Percentiles rank a stretch among this genome's conserved stretches.
Evolutionary conservation across 805 yeast species (phyloP).

Genomic region (Cyberlindnera americana): DNA sequence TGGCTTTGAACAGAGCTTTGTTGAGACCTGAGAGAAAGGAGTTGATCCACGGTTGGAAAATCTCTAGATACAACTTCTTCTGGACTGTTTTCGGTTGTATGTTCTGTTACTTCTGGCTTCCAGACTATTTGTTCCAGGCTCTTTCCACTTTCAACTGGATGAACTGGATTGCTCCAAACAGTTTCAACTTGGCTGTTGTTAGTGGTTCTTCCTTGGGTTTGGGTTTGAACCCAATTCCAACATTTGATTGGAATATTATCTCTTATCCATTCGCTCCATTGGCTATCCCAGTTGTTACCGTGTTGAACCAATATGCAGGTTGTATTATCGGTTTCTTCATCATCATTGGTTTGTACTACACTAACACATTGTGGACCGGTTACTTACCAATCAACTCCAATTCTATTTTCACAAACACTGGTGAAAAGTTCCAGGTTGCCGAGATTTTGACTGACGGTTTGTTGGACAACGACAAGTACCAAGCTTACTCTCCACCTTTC

Average conservation of each 20-base stretch:
- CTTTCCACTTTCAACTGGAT: slow-evolving; percentile 50
- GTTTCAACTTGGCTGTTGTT: slow-evolving; percentile 43
- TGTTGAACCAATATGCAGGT: slow-evolving; percentile 33
- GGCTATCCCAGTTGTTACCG: slow-evolving; percentile 41
- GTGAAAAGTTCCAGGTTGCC: slow-evolving; percentile 43
- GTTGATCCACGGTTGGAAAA: slow-evolving; percentile 32
- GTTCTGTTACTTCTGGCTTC: slow-evolving; percentile 44
- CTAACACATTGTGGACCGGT: slow-evolving; percentile 37
- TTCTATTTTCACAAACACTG: slow-evolving; percentile 48
- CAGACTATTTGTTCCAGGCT: slow-evolving; percentile 40
- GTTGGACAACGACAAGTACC: slow-evolving; percentile 46
- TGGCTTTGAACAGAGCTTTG: slow-evolving; percentile 48
- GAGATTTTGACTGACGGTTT: slow-evolving; percentile 42
- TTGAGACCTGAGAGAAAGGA: slow-evolving; percentile 34
- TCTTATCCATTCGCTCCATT: slow-evolving; percentile 31
- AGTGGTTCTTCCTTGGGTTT: slow-evolving; percentile 46
- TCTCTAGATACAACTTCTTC: slow-evolving; percentile 34
- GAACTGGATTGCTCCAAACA: slow-evolving; percentile 53
- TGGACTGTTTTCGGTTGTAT: slow-evolving; percentile 31
- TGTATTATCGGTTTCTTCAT: slow-evolving; percentile 30
- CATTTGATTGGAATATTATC: slow-evolving; percentile 50
- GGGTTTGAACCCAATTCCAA: slow-evolving; percentile 51
- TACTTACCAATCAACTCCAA: slow-evolving; percentile 46
- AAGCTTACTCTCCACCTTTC: slow-evolving; percentile 61
- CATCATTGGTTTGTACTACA: slow-evolving; percentile 37